Base-by-base conservation (phyloP, 2,329 filamentous ascomycete genomes). In the Colletotrichum sansevieriae region DNA sequence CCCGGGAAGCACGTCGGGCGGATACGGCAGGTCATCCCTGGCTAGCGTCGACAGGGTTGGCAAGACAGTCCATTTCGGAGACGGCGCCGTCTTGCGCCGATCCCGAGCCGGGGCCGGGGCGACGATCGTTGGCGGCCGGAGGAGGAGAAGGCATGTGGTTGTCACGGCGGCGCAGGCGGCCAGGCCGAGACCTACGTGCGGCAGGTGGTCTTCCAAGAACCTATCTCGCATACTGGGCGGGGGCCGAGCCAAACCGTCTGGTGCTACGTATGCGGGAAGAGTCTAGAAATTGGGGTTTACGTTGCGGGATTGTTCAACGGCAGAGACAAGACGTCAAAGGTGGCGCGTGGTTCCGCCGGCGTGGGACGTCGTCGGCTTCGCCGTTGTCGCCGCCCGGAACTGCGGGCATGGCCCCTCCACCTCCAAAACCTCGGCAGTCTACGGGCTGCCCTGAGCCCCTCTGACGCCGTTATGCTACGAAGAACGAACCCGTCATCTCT, bases 1-100 rank as follows among this genome's bases (percentile, higher is more conserved):
- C 7, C 92, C 91, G 0, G 91, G 92, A 13, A 95, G 84, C 15
- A 87, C 85, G 77, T 93, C 86, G 3, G 88, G 88, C 1, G 92
- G 92, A 77, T 96, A 94, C 2, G 89, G 86, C 7, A 85, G 76
- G 22, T 75, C 73, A 43, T 76, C 75, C 52, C 79, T 78, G 70
- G 83, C 78, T 6, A 59, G 37, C 22, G 60, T 59, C 46, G 63
- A 63, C 41, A 65, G 55, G 10, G 41, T 39, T n/a, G 62, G 62
- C 35, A 70, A 29, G 20, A 65, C 51, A 11, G 63, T 67, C 65
- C 62, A 68, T 39, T 56, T 70, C 41, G 65, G 65, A 12, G 71
- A 71, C n/a, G 25, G 47, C 35, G 55, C 65, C 29, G 65, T 68
- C 49, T 68, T 68, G 47, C 55, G 54, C n/a, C 54, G 22, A 35